Base-by-base conservation (phyloP, 257 asterid species). In the Solanum megistacrolobum region DNA sequence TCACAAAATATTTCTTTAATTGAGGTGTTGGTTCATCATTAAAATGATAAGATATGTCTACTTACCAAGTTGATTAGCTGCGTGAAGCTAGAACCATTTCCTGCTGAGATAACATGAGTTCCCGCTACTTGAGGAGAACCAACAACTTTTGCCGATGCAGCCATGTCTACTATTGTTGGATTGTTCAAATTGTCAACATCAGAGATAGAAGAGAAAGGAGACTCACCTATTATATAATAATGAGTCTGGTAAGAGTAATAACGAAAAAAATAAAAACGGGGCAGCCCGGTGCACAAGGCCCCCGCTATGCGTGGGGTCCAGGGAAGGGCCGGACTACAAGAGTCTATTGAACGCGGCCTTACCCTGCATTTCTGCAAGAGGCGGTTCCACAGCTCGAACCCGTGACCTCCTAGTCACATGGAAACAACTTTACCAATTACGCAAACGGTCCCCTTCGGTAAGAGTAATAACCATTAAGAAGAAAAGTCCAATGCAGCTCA, bases 191-290 rank as follows among this genome's bases (percentile, higher is more conserved):
- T 96, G 93, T 97, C 99, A 79, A 96, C 92, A 92, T 97, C 99
- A 88, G 99, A 97, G 86, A 98, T 98, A 86, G 99, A 97, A 83
- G 99, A 97, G 86, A 98, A 95, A 89, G 99, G 99, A 88, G 99
- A 97, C 89, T 97, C 99, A 88, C 99, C 99, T 97, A 91, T 60
- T 32, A 86, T 72, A 39, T 79, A 74, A 84, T 48, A 73, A 75
- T 34, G 83, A 86, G 52, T 73, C 46, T 52, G 84, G 39, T 86
- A 86, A 86, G 88, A 39, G 69, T 31, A 60, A 43, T 34, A 52
- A 36, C 69, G 68, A 86, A 69, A 69, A 69, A 29, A 69, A 68
- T 29, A 31, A 31, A 14, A 69, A 31, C 0, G 75, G 36, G 75
- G 38, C 38, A 29, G 23, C 76, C 38, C 1, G 38, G 38, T 69